Base-by-base conservation (phyloP, 2,329 filamentous ascomycete species). In the Thermothelomyces thermophilus region DNA sequence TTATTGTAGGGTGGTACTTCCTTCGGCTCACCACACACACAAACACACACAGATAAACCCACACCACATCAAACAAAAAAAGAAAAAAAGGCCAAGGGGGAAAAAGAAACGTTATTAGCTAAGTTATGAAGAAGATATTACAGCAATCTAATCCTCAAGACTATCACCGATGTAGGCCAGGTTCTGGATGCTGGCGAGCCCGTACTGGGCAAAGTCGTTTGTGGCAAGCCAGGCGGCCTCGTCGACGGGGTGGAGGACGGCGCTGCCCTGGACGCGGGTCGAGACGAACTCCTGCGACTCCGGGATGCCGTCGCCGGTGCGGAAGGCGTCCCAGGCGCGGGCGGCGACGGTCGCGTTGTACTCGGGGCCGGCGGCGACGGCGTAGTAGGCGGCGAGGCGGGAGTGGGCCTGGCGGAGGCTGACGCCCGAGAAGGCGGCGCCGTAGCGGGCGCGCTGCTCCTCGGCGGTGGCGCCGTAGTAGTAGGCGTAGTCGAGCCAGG, bases 401-500 rank as follows among this genome's bases (percentile, higher is more conserved):
- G 79, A 80, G 59, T 83, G 80, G 0, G 73, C 78, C 58, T 83
- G 79, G 41, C 67, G 66, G 42, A 82, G 63, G 41, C 63, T 76
- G 4, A 74, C 52, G 3, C 54, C 69, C n/a, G 72, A 65, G 50
- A 77, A 82, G 41, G 63, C 63, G 1, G 60, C 59, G 6, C 79
- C 79, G 54, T 81, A 83, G 0, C 76, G 70, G 1, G 71, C 68
- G 2, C 58, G 62, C 60, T 83, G 79, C 63, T 80, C 76, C 0
- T 64, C 70, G 0, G 64, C 62, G 0, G 68, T 58, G 0, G 76
- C 78, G 8, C 69, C 67, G 57, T 78, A 83, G 63, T 79, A 80
- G 60, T 74, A 75, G 58, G 76, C 79, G 63, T 83, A 83, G 43
- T 82, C 79, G 1, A 81, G 64, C 73, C 77, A 83, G 0, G 72